phyloP scores from a whole-genome alignment of 2,329 filamentous ascomycete species.

The Hypoxylon sp. region DNA sequence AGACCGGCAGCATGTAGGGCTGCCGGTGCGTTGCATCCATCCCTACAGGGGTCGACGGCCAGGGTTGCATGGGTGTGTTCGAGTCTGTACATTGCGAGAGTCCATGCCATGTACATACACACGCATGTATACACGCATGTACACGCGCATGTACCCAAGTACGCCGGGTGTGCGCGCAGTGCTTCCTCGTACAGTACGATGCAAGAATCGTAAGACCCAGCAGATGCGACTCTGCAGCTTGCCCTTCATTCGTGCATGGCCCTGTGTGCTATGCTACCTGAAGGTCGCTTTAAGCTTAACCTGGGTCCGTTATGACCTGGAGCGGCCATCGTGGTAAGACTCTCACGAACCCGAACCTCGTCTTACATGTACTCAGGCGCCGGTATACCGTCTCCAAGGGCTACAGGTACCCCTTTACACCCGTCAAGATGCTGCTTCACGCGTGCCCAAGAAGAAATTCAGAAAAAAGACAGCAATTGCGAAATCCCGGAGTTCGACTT shows the following conservation, averaged over 20 bases:
- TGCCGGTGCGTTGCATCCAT: not conserved
- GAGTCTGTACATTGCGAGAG: too few relatives aligned
- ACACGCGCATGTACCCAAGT: not conserved
- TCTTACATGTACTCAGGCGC: not conserved
- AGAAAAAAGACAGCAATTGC: not conserved
- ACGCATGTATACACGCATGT: not conserved
- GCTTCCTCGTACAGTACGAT: too few relatives aligned
- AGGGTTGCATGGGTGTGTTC: not conserved
- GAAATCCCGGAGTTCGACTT: not conserved
- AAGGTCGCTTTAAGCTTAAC: slow-evolving; percentile 3
- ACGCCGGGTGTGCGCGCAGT: not conserved
- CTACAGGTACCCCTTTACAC: not conserved
- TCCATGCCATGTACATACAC: too few relatives aligned
- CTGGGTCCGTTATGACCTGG: not conserved
- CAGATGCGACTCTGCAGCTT: not conserved
- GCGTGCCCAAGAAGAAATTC: not conserved
- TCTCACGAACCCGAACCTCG: not conserved
- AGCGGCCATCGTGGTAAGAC: not conserved
- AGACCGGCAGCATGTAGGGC: not conserved
- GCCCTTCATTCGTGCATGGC: not conserved
- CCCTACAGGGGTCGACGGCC: not conserved
- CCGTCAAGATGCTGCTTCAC: not conserved
- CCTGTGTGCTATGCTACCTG: not conserved
- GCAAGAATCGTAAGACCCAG: not conserved
- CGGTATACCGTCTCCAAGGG: not conserved